Conservation (phyloP, 176 grass and related monocot species). For the Carex kokanica region DNA sequence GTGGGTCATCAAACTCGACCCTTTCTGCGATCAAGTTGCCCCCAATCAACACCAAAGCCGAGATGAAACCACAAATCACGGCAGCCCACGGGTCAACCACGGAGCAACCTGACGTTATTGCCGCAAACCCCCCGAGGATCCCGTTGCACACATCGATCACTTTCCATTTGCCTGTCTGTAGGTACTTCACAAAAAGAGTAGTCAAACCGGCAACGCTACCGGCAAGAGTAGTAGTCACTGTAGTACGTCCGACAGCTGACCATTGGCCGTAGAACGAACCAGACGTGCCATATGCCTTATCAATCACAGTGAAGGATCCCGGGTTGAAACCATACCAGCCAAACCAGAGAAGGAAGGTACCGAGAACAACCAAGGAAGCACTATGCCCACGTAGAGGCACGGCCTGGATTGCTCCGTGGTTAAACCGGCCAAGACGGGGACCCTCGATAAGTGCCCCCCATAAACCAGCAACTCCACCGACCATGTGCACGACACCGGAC, state of each 20-base stretch:
- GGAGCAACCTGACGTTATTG: slow-evolving; percentile 51
- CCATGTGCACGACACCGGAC: slow-evolving; percentile 33
- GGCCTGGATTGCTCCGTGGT: too few relatives aligned
- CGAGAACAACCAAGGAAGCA: slow-evolving; percentile 70
- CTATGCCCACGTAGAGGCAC: slow-evolving; percentile 39
- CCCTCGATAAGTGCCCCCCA: slow-evolving; percentile 32
- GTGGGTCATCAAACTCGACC: slow-evolving; percentile 52
- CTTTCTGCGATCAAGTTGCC: slow-evolving; percentile 39
- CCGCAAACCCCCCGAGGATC: slow-evolving; percentile 55
- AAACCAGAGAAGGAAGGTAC: slow-evolving; percentile 65
- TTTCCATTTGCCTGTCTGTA: too few relatives aligned
- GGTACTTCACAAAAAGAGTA: too few relatives aligned
- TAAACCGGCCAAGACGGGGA: slow-evolving; percentile 12
- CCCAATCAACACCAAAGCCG: slow-evolving; percentile 66
- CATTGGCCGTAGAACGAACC: slow-evolving; percentile 59
- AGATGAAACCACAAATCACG: slow-evolving; percentile 55
- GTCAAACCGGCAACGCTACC: slow-evolving; percentile 57
- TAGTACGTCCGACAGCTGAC: slow-evolving; percentile 63
- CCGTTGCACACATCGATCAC: slow-evolving; percentile 76
- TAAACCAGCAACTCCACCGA: slow-evolving; percentile 27
- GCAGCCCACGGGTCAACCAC: slow-evolving; percentile 68
- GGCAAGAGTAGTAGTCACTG: slow-evolving; percentile 62
- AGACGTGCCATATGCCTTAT: slow-evolving; percentile 42
- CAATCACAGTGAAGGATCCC: slow-evolving; percentile 55
- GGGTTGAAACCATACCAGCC: slow-evolving; percentile 76